Conservation (phyloP, 176 grass and related monocot species). For the Triticum timopheevii region DNA sequence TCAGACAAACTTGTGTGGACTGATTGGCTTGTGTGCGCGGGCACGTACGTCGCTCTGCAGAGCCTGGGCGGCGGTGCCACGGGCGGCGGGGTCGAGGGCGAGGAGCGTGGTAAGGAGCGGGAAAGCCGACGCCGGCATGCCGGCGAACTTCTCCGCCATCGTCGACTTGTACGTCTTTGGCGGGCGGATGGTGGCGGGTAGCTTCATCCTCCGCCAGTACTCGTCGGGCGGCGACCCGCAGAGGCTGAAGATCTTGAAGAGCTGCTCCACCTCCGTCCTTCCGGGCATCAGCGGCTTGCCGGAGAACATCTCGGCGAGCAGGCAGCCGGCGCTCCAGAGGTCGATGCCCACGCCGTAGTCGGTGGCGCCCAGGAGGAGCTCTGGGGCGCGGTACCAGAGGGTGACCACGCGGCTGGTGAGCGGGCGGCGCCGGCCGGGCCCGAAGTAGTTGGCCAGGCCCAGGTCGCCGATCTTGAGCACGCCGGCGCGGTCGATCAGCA, state of each 20-base stretch:
- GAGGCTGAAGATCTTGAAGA: conserved; percentile 54
- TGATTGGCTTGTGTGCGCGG: too few relatives aligned
- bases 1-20: too few relatives aligned
- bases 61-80: conserved; percentile 53
- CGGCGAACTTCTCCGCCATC: conserved; percentile 41
- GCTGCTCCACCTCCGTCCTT: conserved; percentile 49
- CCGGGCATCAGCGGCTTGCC: conserved; percentile 41
- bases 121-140: conserved; percentile 39
- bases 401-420: conserved; percentile 57
- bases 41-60: conserved; percentile 46
- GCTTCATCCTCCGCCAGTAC: conserved; percentile 56
- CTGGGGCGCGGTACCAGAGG: conserved; percentile 52
- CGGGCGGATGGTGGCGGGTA: conserved; percentile 31
- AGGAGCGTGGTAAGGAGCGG: conserved; percentile 49
- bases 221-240: conserved; percentile 67
- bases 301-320: conserved; percentile 54
- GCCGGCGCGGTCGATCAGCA: conserved; percentile 45
- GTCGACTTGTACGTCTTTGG: conserved; percentile 41
- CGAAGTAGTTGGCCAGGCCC: conserved; percentile 55
- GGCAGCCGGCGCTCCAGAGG: conserved; percentile 60
- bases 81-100: conserved; percentile 45
- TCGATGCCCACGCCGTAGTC: conserved; percentile 52
- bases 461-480: conserved; percentile 61
- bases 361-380: conserved; percentile 42
- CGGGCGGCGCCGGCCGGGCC: conserved; percentile 22